Evolutionary conservation across 768 basidiomycete species (phyloP).

Genomic region (Amanita muscaria): DNA sequence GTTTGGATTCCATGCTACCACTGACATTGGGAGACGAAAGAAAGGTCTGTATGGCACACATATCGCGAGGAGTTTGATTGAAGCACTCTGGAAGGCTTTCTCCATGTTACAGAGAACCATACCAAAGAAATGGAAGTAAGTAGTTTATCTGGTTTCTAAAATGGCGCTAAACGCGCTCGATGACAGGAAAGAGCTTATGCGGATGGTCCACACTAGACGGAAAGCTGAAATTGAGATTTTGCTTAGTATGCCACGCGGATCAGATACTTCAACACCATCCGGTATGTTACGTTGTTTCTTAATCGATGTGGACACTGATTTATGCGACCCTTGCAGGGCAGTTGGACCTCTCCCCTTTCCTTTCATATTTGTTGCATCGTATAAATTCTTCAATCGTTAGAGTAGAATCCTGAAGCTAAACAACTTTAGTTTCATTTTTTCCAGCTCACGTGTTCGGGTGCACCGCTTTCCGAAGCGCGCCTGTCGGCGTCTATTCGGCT

Average conservation of each 20-base stretch:
- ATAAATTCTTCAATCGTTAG: background rate
- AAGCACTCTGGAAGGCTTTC: constrained; percentile 37
- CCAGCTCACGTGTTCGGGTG: no score
- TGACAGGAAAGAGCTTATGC: constrained; percentile 66
- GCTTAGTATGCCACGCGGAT: background rate
- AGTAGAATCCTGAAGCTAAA: background rate
- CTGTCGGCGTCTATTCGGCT: no score
- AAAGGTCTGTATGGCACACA: constrained; percentile 39
- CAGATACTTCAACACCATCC: background rate
- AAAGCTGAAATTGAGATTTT: constrained; percentile 92
- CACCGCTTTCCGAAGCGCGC: no score
- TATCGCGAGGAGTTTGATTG: background rate
- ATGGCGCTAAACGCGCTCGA: background rate
- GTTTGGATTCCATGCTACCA: constrained; percentile 53
- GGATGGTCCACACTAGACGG: constrained; percentile 71
- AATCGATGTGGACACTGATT: background rate
- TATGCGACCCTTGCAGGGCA: background rate
- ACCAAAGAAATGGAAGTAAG: constrained; percentile 62
- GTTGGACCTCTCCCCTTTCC: background rate
- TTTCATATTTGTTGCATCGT: background rate
- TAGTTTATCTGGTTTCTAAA: constrained; percentile 6
- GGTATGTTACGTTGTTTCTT: background rate
- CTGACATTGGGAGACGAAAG: constrained; percentile 64
- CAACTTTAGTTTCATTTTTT: background rate
- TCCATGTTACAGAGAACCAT: constrained; percentile 49